A percentile compares a stretch with the other conserved stretches of the same genome.
These are phyloP conservation scores for Myriosclerotinia duriaeana DNA, from an alignment of 2,329 filamentous ascomycete species.

Conservation along the genomic window DNA sequence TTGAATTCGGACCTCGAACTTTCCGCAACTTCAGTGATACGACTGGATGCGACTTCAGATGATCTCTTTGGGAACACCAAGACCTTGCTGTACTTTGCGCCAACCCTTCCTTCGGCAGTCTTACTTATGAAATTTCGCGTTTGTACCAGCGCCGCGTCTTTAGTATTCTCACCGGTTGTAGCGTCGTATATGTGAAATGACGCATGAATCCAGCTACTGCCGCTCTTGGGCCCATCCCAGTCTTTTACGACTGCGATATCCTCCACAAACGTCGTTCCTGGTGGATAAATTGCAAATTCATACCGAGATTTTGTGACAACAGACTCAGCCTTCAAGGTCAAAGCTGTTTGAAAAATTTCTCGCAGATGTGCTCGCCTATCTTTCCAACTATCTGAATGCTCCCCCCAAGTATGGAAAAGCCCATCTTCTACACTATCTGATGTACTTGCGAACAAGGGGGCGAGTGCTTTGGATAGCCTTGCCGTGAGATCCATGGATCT, in stretches of 20 bases:
- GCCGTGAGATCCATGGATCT: constrained; percentile 16
- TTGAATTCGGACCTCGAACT: not conserved
- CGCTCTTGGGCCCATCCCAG: not conserved
- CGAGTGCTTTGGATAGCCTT: constrained; percentile 21
- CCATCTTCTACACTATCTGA: not conserved
- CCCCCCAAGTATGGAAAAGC: constrained; percentile 24
- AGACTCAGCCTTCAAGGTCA: constrained; percentile 26
- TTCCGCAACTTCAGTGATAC: not conserved
- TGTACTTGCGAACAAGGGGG: constrained; percentile 20
- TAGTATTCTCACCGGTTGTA: not conserved
- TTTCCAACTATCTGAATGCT: constrained; percentile 16
- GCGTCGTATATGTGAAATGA: constrained; percentile 22
- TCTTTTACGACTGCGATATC: not conserved
- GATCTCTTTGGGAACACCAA: constrained; percentile 9
- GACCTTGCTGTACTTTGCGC: constrained; percentile 12
- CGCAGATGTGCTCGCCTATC: constrained; percentile 24
- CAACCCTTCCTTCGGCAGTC: not conserved
- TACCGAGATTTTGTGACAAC: constrained; percentile 23
- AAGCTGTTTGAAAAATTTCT: constrained; percentile 27
- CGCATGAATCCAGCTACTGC: constrained; percentile 17
- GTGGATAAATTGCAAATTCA: constrained; percentile 26
- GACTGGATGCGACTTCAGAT: not conserved
- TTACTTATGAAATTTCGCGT: constrained; percentile 1
- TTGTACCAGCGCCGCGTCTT: constrained; percentile 3
- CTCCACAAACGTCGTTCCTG: not conserved